Base-by-base conservation (phyloP, 2,329 filamentous ascomycete genomes). In the Aplosporella prunicola region DNA sequence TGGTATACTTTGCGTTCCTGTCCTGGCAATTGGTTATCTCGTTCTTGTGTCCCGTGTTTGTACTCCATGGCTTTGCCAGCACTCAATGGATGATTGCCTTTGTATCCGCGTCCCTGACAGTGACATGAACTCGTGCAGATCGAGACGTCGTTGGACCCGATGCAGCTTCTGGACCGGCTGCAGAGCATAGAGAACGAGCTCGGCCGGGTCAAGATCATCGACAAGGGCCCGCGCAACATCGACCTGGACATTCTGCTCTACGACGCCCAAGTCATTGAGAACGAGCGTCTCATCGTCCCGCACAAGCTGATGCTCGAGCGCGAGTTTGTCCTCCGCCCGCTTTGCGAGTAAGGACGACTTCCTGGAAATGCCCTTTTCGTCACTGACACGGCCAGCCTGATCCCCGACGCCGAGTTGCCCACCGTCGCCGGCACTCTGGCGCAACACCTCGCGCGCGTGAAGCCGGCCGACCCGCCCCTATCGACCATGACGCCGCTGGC, bases 151-250 rank as follows among this genome's bases (percentile, higher is more conserved):
- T 63, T 95, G 9, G 70, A 73, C 13, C 88, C 91, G 0, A 63
- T 89, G 28, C 71, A 77, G 28, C 71, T 98, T 13, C 66, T 98
- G 17, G 79, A 93, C 53, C 66, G 76, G 42, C 72, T 98, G 1
- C 89, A 98, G 55, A 71, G 72, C 20, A 89, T 98, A 48, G 91
- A 98, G 56, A 77, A 74, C 32, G 66, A 67, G 0, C 74, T 95
- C 53, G 88, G 88, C 0, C 74, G 91, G 39, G 74, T 77, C 44
- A 95, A 95, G 59, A 51, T 85, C 28, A 76, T 96, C 27, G 86
- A 95, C 51, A 98, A 98, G 56, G 91, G 91, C 0, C 91, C 91
- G 2, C 75, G 91, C 18, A 93, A 87, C 53, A 94, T 98, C 44
- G 91, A 98, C 53, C 68, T 98, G 10, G 91, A 98, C 53, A 87